Evolutionary conservation across 345 rosid species (phyloP).

Genomic region (Erodium maritimum): DNA sequence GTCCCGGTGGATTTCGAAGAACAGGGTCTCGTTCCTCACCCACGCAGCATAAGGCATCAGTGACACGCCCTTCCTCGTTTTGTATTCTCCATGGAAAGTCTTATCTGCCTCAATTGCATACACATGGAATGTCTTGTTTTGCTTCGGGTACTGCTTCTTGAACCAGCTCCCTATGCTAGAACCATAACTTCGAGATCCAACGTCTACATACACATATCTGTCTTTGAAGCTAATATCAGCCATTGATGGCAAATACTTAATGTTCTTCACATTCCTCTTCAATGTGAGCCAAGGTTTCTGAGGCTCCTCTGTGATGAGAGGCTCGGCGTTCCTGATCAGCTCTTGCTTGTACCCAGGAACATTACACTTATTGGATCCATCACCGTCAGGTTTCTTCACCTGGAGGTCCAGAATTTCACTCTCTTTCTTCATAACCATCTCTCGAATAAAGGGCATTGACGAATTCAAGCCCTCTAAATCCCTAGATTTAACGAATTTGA

Average conservation of each 20-base stretch:
- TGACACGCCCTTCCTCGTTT: slow-evolving; percentile 40
- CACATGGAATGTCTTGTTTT: slow-evolving; percentile 77
- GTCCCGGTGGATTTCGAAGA: slow-evolving; percentile 72
- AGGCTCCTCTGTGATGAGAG: slow-evolving; percentile 68
- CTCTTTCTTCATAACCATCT: slow-evolving; percentile 54
- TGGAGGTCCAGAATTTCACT: slow-evolving; percentile 15
- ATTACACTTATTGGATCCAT: slow-evolving; percentile 34
- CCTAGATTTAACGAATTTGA: slow-evolving; percentile 45
- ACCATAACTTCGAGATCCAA: slow-evolving; percentile 92
- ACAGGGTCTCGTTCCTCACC: slow-evolving; percentile 85
- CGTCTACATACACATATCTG: slow-evolving; percentile 85
- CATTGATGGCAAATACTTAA: slow-evolving; percentile 69
- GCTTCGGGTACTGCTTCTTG: slow-evolving; percentile 84
- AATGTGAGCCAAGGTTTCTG: slow-evolving; percentile 91
- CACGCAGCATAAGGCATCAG: slow-evolving; percentile 91
- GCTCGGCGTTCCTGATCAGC: slow-evolving; percentile 62
- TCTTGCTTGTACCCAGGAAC: slow-evolving; percentile 53
- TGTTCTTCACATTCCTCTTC: slow-evolving; percentile 63
- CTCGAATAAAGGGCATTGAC: slow-evolving; percentile 49
- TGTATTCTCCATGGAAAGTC: slow-evolving; percentile 56
- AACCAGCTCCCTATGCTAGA: slow-evolving; percentile 99
- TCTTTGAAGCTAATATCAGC: slow-evolving; percentile 86
- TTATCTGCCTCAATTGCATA: slow-evolving; percentile 88
- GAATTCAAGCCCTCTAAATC: slow-evolving; percentile 62
- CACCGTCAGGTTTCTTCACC: slow-evolving; percentile 22